Evolutionary conservation across 805 yeast species (phyloP).

Genomic region (Diddensiella santjacobensis): DNA sequence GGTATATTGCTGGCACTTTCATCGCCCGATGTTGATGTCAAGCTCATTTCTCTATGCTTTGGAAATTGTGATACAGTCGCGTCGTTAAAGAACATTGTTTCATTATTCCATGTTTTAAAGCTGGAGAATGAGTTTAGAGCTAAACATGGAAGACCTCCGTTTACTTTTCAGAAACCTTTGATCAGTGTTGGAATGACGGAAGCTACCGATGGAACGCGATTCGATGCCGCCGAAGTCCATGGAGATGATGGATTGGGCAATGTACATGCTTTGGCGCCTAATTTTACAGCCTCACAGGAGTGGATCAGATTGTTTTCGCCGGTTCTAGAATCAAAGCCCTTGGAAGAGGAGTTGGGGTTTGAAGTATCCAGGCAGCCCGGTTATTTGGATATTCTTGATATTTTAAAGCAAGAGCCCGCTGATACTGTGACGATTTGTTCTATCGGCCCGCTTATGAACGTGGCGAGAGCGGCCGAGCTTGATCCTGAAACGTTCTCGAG

Average conservation of each 20-base stretch:
- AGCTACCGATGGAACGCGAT: constrained; percentile 29
- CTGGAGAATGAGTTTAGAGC: constrained; percentile 30
- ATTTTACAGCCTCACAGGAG: constrained; percentile 32
- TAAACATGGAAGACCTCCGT: constrained; percentile 19
- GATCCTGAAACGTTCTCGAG: constrained; percentile 37
- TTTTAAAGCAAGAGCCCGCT: constrained; percentile 34
- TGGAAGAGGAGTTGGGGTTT: constrained; percentile 27
- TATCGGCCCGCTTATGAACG: constrained; percentile 40
- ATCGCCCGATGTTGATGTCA: constrained; percentile 29
- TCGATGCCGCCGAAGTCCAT: constrained; percentile 40
- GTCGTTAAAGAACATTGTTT: constrained; percentile 35
- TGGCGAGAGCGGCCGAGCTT: constrained; percentile 39
- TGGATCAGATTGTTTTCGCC: constrained; percentile 29
- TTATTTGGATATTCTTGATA: constrained; percentile 35
- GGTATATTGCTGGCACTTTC: constrained; percentile 38
- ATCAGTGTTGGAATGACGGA: constrained; percentile 34
- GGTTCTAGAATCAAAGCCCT: constrained; percentile 9
- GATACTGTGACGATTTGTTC: constrained; percentile 37
- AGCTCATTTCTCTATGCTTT: constrained; percentile 34
- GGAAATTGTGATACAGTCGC: constrained; percentile 37
- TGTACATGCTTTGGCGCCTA: constrained; percentile 35
- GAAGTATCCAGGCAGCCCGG: constrained; percentile 29
- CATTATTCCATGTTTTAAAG: constrained; percentile 35
- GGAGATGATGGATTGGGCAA: constrained; percentile 42
- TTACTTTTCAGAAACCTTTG: constrained; percentile 30